These are phyloP conservation scores for Botrytis squamosa DNA, from an alignment of 2,329 filamentous ascomycete species.

Conservation along the genomic window DNA sequence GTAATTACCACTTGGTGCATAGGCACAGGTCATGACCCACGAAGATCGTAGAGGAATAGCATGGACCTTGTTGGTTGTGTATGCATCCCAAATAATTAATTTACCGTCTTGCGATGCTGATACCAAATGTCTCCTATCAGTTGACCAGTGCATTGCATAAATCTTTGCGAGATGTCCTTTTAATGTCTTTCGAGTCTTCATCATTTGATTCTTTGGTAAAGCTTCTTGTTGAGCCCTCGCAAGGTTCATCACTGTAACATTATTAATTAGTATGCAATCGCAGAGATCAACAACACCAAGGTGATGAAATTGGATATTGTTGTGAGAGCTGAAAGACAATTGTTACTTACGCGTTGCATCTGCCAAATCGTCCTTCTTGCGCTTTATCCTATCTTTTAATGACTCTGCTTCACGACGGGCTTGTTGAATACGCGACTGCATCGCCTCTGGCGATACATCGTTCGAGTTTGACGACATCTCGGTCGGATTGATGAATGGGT, in stretches of 20 bases:
- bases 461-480: constrained; percentile 45
- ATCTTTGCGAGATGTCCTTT: constrained; percentile 99
- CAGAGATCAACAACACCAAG: neutral
- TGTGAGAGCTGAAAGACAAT: constrained; percentile 7
- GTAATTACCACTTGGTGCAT: constrained; percentile 96
- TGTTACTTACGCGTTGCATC: constrained; percentile 86
- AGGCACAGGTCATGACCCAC: constrained; percentile 99
- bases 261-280: constrained; percentile 26
- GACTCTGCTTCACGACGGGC: constrained; percentile 97
- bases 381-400: constrained; percentile 97
- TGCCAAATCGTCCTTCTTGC: constrained; percentile 99
- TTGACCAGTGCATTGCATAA: constrained; percentile 99
- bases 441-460: constrained; percentile 70
- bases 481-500: constrained; percentile 24
- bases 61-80: constrained; percentile 99
- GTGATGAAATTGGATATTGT: neutral
- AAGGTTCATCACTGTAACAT: constrained; percentile 75
- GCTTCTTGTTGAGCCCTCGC: constrained; percentile 89
- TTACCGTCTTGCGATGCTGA: constrained; percentile 99
- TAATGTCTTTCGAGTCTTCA: constrained; percentile 95
- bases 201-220: constrained; percentile 84
- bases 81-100: constrained; percentile 99
- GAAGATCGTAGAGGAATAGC: constrained; percentile 96
- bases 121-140: constrained; percentile 92
- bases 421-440: constrained; percentile 90